Evolutionary conservation across 2,329 filamentous ascomycete genomes (phyloP).

Genomic region (Ophiocordyceps camponoti-rufipedis): DNA sequence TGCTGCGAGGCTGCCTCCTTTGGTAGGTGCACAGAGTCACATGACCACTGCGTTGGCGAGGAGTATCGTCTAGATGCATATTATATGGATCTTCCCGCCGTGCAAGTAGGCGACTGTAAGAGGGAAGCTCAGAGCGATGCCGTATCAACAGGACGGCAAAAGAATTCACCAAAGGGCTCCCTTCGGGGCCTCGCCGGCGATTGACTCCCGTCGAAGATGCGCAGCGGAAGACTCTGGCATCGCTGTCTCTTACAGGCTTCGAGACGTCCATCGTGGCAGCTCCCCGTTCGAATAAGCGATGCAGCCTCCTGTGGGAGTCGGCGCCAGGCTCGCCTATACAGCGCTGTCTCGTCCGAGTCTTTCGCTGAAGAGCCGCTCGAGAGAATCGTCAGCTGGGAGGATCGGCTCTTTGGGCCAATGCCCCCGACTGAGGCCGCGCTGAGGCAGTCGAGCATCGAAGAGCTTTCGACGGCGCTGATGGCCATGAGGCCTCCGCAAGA

Average conservation of each 20-base stretch:
- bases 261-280: not conserved
- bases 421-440: conserved; percentile 7
- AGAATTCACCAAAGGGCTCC: not conserved
- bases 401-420: conserved; percentile 5
- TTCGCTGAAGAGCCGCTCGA: not conserved
- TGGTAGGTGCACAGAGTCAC: too few species aligned
- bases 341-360: not conserved
- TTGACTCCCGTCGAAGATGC: not conserved
- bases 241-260: not conserved
- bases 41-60: too few species aligned
- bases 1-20: too few species aligned
- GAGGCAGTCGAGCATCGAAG: conserved; percentile 5
- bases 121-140: not conserved
- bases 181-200: not conserved
- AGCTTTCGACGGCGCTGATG: conserved; percentile 11
- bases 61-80: too few species aligned
- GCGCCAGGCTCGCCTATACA: not conserved
- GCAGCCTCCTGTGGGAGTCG: not conserved
- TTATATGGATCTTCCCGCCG: too few species aligned
- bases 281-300: not conserved
- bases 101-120: not conserved
- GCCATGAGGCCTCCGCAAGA: conserved; percentile 8
- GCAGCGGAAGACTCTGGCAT: not conserved
- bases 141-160: not conserved
- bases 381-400: conserved; percentile 1